Base-by-base conservation (phyloP, 2,329 filamentous ascomycete species). In the Fusarium proliferatum region DNA sequence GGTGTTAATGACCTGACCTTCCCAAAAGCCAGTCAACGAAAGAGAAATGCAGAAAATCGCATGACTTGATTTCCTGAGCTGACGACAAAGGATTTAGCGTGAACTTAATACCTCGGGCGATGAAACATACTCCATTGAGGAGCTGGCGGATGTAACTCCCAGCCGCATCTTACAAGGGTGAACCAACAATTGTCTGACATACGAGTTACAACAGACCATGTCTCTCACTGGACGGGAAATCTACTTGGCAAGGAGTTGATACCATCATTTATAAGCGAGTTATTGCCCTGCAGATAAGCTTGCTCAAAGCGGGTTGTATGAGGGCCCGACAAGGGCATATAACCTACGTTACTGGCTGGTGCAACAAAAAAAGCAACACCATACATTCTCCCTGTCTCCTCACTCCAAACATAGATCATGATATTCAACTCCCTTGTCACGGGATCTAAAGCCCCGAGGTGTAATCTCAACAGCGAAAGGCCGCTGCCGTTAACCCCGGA, bases 291-390 rank as follows among this genome's bases (percentile, higher is more conserved):
- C 49, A 38, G 17, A 52, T 21, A n/a, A 11, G 6, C 9, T 26
- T 16, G 6, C 9, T 21, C 4, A 3, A 5, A 30, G 19, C 23
- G 23, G 23, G 33, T 11, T 38, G 6, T 17, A 21, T 38, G 9
- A 23, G 19, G 38, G 19, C 38, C 21, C 12, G 15, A 16, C 46
- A 55, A 55, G 41, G 59, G 34, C 55, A 65, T 64, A 65, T 46
- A 64, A 45, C 26, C n/a, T 16, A 43, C 26, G 19, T 23, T 19
- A 41, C 52, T 30, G 15, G 52, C 52, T 42, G 52, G 23, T 42
- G 8, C 21, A 56, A n/a, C 36, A 7, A n/a, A 30, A 30, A n/a
- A 23, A 23, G 52, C 38, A 33, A 42, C 34, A 33, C 16, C 23
- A 39, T 10, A n/a, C 4, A 17, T 1, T 17, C 45, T 21, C 45